A percentile compares a stretch with the other conserved stretches of the same genome.
phyloP scores from a whole-genome alignment of 257 asterid genomes.

The Anisodus tanguticus region DNA sequence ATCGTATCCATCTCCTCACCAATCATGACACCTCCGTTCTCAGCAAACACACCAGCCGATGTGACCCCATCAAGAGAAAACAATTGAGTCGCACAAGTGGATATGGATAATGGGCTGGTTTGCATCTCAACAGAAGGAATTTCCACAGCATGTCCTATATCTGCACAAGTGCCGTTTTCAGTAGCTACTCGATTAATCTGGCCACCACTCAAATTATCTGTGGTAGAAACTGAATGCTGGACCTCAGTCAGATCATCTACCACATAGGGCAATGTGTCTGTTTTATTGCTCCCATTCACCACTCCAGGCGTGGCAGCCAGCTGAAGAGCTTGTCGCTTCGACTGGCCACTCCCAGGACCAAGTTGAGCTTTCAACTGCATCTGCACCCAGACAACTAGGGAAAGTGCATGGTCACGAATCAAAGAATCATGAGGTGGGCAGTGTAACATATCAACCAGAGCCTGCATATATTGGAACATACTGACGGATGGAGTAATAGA shows the following conservation, averaged over 20 bases:
- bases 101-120: conserved; percentile 44
- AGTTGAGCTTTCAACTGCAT: conserved; percentile 62
- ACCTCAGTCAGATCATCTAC: conserved; percentile 37
- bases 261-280: conserved; percentile 25
- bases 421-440: conserved; percentile 73
- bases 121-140: conserved; percentile 44
- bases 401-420: conserved; percentile 82
- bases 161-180: conserved; percentile 32
- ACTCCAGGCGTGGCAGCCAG: conserved; percentile 33
- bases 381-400: conserved; percentile 74
- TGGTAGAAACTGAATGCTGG: conserved; percentile 36
- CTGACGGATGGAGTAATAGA: conserved; percentile 56
- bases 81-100: conserved; percentile 35
- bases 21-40: conserved; percentile 36
- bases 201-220: conserved; percentile 29
- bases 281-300: conserved; percentile 33
- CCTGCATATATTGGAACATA: conserved; percentile 73
- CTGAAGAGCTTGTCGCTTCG: conserved; percentile 40
- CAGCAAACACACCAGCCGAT: conserved; percentile 32
- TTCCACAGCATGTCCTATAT: conserved; percentile 32
- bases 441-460: conserved; percentile 65
- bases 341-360: conserved; percentile 41
- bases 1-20: conserved; percentile 33
- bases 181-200: conserved; percentile 28
- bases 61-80: conserved; percentile 34